A percentile compares a stretch with the other conserved stretches of the same genome.
These are phyloP conservation scores for Carex arenaria DNA, from an alignment of 202 grass and related monocot species.

Conservation along the genomic window DNA sequence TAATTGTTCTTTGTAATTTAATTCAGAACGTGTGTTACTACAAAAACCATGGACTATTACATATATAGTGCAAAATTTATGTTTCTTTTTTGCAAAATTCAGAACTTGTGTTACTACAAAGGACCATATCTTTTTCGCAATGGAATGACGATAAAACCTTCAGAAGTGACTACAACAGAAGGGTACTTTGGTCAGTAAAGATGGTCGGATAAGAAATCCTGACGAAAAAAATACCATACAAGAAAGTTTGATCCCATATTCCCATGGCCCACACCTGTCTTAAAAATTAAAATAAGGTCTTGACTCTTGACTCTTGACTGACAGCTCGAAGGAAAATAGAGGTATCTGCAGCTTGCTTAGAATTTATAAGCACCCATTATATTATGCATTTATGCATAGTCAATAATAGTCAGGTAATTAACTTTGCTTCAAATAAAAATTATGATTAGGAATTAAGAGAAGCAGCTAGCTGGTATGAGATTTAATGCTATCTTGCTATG, in stretches of 20 bases:
- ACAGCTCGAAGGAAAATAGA: background rate
- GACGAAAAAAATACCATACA: background rate
- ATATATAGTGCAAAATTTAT: too few species aligned
- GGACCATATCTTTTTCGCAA: too few species aligned
- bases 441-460: background rate
- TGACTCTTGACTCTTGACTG: background rate
- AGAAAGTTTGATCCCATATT: background rate
- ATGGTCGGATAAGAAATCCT: background rate
- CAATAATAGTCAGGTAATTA: too few species aligned
- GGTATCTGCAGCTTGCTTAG: background rate
- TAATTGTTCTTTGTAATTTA: background rate
- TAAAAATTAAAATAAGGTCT: background rate
- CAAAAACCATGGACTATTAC: background rate
- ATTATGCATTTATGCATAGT: too few species aligned
- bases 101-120: too few species aligned
- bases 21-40: slow-evolving; percentile 1
- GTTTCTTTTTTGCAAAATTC: too few species aligned
- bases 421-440: background rate
- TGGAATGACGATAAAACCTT: background rate
- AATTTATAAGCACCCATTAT: too few species aligned
- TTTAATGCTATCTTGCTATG: background rate
- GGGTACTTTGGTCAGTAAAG: background rate
- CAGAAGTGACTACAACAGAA: background rate
- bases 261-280: background rate
- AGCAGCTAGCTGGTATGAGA: background rate